Conservation (phyloP, 345 rosid species). For the Brassica cretica region DNA sequence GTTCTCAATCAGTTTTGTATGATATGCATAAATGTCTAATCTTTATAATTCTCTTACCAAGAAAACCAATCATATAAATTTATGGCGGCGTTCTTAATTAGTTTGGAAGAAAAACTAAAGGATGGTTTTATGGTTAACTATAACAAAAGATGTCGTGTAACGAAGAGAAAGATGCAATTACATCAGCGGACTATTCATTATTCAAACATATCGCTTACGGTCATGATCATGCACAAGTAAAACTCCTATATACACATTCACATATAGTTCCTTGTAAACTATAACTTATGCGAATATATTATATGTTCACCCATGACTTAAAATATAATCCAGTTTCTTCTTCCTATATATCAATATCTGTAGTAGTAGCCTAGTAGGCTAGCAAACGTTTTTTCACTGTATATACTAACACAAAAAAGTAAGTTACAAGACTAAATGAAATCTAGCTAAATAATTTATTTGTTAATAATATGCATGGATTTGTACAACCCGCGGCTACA, state of each 20-base stretch:
- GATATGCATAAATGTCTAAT: conserved; percentile 7
- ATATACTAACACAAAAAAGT: neutral
- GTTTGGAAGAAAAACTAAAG: neutral
- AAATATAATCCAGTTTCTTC: neutral
- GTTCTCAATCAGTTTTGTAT: neutral
- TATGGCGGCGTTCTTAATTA: conserved; percentile 1
- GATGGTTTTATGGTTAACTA: conserved; percentile 3
- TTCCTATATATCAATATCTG: neutral
- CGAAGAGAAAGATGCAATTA: neutral
- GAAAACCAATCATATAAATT: neutral
- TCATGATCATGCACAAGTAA: conserved; percentile 23
- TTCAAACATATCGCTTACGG: conserved; percentile 12
- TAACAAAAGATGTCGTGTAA: conserved; percentile 17
- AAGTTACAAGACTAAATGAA: neutral
- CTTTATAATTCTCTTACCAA: neutral
- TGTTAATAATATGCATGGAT: neutral
- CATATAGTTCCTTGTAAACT: conserved; percentile 8
- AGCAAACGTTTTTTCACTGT: neutral
- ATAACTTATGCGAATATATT: conserved; percentile 4
- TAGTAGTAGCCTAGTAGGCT: neutral
- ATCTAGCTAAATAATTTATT: neutral
- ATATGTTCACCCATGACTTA: neutral
- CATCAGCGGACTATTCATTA: conserved; percentile 5
- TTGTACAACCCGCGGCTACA: neutral
- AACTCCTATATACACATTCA: neutral